phyloP scores from a whole-genome alignment of 2,329 filamentous ascomycete genomes.

The Akanthomyces muscarius region DNA sequence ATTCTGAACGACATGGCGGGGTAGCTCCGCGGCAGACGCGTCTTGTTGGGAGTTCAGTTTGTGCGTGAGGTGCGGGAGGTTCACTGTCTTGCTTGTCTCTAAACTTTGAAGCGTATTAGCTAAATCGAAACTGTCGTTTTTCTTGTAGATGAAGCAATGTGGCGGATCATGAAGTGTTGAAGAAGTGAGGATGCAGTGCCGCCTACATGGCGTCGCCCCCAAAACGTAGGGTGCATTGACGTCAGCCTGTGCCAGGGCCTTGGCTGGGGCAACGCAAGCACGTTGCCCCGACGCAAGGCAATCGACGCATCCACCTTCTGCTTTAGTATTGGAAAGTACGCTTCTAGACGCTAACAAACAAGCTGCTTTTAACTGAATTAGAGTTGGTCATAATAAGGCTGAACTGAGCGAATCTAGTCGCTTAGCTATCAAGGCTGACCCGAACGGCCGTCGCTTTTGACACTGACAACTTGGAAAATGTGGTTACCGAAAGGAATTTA shows the following conservation, averaged over 20 bases:
- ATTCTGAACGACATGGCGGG: slow-evolving; percentile 15
- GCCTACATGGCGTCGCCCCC: background rate
- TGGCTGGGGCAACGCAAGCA: background rate
- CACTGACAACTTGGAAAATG: no score
- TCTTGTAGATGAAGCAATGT: background rate
- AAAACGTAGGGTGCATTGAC: background rate
- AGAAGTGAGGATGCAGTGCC: background rate
- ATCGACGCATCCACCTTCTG: no score
- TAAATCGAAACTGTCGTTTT: background rate
- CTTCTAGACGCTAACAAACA: no score
- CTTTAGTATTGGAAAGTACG: no score
- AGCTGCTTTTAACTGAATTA: no score
- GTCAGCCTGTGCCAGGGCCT: background rate
- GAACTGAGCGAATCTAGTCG: no score
- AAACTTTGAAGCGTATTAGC: background rate
- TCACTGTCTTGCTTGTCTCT: background rate
- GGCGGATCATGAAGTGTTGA: background rate
- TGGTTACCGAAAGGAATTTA: no score
- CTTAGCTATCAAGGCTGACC: no score
- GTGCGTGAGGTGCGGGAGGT: background rate
- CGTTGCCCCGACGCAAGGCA: background rate
- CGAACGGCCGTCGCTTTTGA: no score
- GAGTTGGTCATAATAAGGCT: no score
- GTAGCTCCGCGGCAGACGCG: background rate
- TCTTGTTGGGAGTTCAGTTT: background rate